Base-by-base conservation (phyloP, 2,329 filamentous ascomycete genomes). In the Paecilomyces formosus region DNA sequence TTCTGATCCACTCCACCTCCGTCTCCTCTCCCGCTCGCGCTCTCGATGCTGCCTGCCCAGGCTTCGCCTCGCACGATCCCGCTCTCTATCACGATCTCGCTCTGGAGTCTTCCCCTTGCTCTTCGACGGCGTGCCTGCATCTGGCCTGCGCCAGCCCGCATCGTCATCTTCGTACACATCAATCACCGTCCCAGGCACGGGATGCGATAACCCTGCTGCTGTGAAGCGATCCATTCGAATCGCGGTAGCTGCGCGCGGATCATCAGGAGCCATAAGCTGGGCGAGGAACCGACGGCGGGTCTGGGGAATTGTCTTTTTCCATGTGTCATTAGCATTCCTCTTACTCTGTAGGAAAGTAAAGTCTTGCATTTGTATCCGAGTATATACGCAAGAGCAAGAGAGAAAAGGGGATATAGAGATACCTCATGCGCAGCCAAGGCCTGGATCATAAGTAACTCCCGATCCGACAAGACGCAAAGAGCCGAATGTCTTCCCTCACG, bases 401-500 rank as follows among this genome's bases (percentile, higher is more conserved):
- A 31, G 30, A 26, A 26, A 26, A 26, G 24, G 24, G 30, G 2
- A 9, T 31, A 31, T 11, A 31, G 11, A 60, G 66, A 52, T 61
- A 77, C 76, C 63, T 74, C 69, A 21, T 71, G 66, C 21, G 70
- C 72, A 15, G 69, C 71, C 7, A 76, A 57, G 0, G 75, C 74
- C 59, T 78, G 75, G 3, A 73, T 68, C 8, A 74, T 71, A 2
- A 78, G 62, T 3, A 78, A 55, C 57, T 77, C 74, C n/a, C 66
- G 63, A 57, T 77, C 72, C 52, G 66, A 66, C 5, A 77, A 60
- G 8, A 77, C 68, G n/a, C 67, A 70, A 13, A 76, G 66, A 1
- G 73, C 70, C 3, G 72, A 72, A 49, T 75, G 70, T 31, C 72
- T 67, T 49, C 72, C 70, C 54, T 75, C 73, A 33, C 71, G 68